Evolutionary conservation across 805 yeast genomes (phyloP).

Genomic region (Candida parachauliodes): DNA sequence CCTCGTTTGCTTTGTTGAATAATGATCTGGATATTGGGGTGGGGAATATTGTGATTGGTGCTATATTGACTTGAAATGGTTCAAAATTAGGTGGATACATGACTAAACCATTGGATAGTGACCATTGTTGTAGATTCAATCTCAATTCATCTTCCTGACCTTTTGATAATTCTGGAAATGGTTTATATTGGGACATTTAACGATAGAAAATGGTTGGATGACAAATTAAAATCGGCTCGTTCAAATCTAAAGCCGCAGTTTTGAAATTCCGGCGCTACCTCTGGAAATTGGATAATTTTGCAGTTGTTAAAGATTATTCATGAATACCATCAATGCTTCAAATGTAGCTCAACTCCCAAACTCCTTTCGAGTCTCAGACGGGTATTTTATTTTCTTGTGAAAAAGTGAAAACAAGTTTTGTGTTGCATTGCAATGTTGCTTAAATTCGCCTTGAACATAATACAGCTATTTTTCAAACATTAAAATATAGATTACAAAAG

Average conservation of each 20-base stretch:
- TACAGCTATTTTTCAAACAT: too few relatives aligned
- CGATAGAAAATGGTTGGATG: background rate
- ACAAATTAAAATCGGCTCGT: background rate
- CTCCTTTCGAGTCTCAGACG: too few relatives aligned
- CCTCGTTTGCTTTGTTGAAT: slow-evolving; percentile 61
- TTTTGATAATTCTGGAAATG: slow-evolving; percentile 30
- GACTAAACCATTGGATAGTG: slow-evolving; percentile 73
- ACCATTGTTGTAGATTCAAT: slow-evolving; percentile 65
- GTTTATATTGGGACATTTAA: slow-evolving; percentile 15
- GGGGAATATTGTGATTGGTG: slow-evolving; percentile 90
- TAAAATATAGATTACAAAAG: too few relatives aligned
- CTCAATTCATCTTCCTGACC: slow-evolving; percentile 30
- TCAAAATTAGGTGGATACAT: slow-evolving; percentile 67
- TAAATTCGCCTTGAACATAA: too few relatives aligned
- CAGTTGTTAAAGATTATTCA: too few relatives aligned
- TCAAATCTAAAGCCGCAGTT: slow-evolving; percentile 1
- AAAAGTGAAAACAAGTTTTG: too few relatives aligned
- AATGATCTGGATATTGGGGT: slow-evolving; percentile 75
- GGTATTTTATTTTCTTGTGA: too few relatives aligned
- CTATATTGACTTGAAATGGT: slow-evolving; percentile 47
- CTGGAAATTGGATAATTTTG: background rate
- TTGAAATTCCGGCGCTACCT: background rate
- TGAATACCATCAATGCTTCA: too few relatives aligned
- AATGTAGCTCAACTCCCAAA: too few relatives aligned
- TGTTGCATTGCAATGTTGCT: too few relatives aligned